A percentile compares a stretch with the other conserved stretches of the same genome.
Evolutionary conservation across 805 yeast genomes (phyloP).

Genomic region (Candida silvatica): DNA sequence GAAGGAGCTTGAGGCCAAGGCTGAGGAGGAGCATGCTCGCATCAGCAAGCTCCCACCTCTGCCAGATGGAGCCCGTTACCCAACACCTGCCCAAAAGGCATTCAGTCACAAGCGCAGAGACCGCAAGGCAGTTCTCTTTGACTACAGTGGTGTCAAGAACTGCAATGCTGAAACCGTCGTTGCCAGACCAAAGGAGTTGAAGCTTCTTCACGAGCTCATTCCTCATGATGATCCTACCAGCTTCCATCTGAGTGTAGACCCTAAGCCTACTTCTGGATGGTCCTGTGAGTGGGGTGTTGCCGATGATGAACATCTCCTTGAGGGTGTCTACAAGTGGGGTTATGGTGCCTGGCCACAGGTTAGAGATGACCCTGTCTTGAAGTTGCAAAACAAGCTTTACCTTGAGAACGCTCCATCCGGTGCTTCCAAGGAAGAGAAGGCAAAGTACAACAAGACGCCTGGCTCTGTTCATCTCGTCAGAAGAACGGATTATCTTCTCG

Average conservation of each 20-base stretch:
- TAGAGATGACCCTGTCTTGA: conserved; percentile 90
- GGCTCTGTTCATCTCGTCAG: conserved; percentile 89
- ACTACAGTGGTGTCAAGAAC: conserved; percentile 78
- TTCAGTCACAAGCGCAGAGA: conserved; percentile 58
- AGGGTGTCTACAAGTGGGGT: conserved; percentile 89
- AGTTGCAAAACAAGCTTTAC: conserved; percentile 76
- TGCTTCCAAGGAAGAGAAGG: conserved; percentile 29
- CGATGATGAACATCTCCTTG: conserved; percentile 80
- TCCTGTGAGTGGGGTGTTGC: conserved; percentile 72
- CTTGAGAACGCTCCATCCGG: conserved; percentile 36
- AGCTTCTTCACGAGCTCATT: conserved; percentile 43
- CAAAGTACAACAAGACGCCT: conserved; percentile 53
- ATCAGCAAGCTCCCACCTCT: conserved; percentile 22
- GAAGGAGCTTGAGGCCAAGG: conserved; percentile 52
- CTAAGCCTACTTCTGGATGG: conserved; percentile 89
- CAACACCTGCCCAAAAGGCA: conserved; percentile 28
- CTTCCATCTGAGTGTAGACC: conserved; percentile 52
- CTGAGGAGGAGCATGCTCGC: conserved; percentile 41
- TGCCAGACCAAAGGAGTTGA: conserved; percentile 80
- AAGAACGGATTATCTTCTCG: conserved; percentile 79
- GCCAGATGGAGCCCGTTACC: conserved; percentile 19
- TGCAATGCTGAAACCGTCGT: conserved; percentile 85
- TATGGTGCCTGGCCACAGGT: conserved; percentile 94
- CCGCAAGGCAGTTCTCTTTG: conserved; percentile 83
- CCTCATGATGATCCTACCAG: conserved; percentile 47